Evolutionary conservation across 2,329 filamentous ascomycete species (phyloP).

Genomic region (Fusarium lyarnte): DNA sequence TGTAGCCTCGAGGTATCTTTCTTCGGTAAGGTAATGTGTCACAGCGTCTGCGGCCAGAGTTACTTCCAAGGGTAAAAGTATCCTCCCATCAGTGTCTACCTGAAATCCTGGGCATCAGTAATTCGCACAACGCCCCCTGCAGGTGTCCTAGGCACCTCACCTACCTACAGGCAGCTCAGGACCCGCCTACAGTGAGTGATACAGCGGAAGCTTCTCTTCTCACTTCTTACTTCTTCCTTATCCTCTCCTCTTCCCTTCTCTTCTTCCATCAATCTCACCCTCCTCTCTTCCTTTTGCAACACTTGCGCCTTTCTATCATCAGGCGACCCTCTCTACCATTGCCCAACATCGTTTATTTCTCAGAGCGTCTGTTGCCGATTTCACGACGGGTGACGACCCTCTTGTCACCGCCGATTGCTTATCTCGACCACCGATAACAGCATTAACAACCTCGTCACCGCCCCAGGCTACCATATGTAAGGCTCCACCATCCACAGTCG

Average conservation of each 20-base stretch:
- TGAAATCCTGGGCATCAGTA: constrained; percentile 13
- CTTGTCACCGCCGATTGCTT: constrained; percentile 41
- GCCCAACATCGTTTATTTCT: background rate
- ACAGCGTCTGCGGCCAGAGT: constrained; percentile 9
- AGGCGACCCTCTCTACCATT: background rate
- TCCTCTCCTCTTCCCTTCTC: constrained; percentile 21
- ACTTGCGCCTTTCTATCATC: background rate
- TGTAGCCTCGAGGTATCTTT: constrained; percentile 15
- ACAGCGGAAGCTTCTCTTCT: constrained; percentile 24
- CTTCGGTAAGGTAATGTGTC: constrained; percentile 1
- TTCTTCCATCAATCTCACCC: constrained; percentile 29
- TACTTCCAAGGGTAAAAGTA: background rate
- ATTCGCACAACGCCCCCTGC: constrained; percentile 17
- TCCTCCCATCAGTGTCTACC: constrained; percentile 1
- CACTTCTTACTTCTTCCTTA: constrained; percentile 29
- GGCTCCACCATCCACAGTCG: constrained; percentile 36
- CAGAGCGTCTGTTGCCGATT: background rate
- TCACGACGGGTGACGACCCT: constrained; percentile 37
- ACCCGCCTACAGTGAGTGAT: constrained; percentile 18
- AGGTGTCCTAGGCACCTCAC: background rate
- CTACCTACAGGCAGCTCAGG: constrained; percentile 15
- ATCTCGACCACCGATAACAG: constrained; percentile 41
- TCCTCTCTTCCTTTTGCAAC: constrained; percentile 14
- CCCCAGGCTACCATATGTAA: constrained; percentile 36
- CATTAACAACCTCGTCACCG: constrained; percentile 39